Conservation (phyloP, 805 yeast species). For the Sugiyamaella valdiviana region DNA sequence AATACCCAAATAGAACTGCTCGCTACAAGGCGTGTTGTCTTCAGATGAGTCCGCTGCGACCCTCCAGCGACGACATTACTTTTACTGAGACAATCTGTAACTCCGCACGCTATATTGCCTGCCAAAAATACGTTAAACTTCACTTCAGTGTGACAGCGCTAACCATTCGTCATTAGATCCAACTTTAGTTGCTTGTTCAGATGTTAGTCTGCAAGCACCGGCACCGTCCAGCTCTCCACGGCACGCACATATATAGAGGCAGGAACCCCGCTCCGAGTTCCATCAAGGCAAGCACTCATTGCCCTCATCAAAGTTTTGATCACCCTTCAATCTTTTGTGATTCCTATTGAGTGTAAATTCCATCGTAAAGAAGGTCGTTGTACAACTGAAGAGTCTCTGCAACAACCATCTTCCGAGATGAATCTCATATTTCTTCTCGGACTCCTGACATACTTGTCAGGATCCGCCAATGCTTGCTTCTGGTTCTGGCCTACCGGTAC, state of each 20-base stretch:
- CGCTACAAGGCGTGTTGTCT: too few relatives aligned
- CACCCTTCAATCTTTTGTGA: not conserved
- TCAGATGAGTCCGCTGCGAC: too few relatives aligned
- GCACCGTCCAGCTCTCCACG: not conserved
- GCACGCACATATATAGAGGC: not conserved
- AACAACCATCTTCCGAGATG: slow-evolving; percentile 4
- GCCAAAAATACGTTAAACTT: not conserved
- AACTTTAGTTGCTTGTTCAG: not conserved
- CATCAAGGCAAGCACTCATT: not conserved
- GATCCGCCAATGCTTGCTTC: slow-evolving; percentile 22
- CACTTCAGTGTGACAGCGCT: not conserved
- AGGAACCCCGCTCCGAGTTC: too few relatives aligned
- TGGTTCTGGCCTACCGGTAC: slow-evolving; percentile 24
- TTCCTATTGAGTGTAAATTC: not conserved
- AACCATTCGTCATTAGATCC: not conserved
- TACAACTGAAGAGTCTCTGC: not conserved
- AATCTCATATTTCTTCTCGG: slow-evolving; percentile 11
- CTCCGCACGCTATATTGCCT: not conserved
- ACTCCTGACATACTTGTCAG: slow-evolving; percentile 9
- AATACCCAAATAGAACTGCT: too few relatives aligned
- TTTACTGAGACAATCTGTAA: too few relatives aligned
- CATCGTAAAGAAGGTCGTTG: not conserved
- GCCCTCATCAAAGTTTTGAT: not conserved
- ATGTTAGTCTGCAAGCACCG: not conserved
- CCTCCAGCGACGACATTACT: too few relatives aligned